Conservation (phyloP, 352 stramenopile species). For the Globisporangium radiosum region DNA sequence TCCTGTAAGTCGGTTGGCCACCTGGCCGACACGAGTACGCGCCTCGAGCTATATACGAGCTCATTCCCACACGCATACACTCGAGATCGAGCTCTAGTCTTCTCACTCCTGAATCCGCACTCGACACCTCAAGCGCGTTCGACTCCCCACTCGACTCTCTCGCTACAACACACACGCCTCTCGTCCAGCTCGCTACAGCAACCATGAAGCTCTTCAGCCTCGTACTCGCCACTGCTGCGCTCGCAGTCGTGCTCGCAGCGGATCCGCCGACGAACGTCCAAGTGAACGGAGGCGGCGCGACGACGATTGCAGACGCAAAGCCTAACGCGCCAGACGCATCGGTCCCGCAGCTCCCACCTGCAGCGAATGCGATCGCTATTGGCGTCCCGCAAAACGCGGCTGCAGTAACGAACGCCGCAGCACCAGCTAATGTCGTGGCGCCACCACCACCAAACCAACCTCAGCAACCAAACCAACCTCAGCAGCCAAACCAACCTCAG, state of each 20-base stretch:
- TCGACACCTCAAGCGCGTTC: background rate
- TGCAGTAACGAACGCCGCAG: background rate
- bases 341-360: background rate
- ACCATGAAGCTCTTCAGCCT: slow-evolving; percentile 20
- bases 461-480: background rate
- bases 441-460: background rate
- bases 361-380: background rate
- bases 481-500: background rate
- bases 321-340: too few relatives aligned
- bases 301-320: background rate
- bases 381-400: background rate
- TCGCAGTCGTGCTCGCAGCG: slow-evolving; percentile 8
- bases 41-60: too few relatives aligned
- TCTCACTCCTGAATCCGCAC: too few relatives aligned
- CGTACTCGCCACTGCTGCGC: slow-evolving; percentile 7
- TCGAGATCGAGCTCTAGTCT: too few relatives aligned
- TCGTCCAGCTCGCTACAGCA: background rate
- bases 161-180: background rate
- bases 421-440: background rate
- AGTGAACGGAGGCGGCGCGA: too few relatives aligned
- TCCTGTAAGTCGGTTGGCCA: too few relatives aligned
- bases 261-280: background rate
- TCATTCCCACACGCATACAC: too few relatives aligned
- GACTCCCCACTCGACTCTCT: background rate
- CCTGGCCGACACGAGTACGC: too few relatives aligned